Base-by-base conservation (phyloP, 2,329 filamentous ascomycete species). In the Phialemonium atrogriseum region DNA sequence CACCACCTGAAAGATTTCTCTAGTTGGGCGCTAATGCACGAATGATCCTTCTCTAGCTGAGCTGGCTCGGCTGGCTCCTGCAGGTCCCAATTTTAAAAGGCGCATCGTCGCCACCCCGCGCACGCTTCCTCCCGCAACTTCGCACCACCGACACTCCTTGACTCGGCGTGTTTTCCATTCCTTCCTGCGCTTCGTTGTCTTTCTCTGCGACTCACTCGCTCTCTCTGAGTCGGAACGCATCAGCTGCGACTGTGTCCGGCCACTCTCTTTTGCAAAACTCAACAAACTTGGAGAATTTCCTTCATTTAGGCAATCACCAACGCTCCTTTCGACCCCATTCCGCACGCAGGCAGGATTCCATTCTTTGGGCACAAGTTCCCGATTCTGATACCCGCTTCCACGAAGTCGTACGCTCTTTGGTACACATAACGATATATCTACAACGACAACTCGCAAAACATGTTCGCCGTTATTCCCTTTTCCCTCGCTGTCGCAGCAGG, bases 401-500 rank as follows among this genome's bases (percentile, higher is more conserved):
- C 27, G 23, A n/a, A n/a, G n/a, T n/a, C n/a, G n/a, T n/a, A n/a
- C n/a, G n/a, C n/a, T n/a, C n/a, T n/a, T n/a, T n/a, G n/a, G n/a
- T n/a, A n/a, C n/a, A n/a, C n/a, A n/a, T n/a, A n/a, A n/a, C n/a
- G n/a, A n/a, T n/a, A n/a, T n/a, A n/a, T n/a, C n/a, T n/a, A n/a
- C n/a, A n/a, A n/a, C n/a, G n/a, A n/a, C n/a, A 12, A 27, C 17
- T 10, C 15, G 16, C 16, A 15, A 24, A 24, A 20, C 24, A 8
- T 16, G 12, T 26, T 15, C 17, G 8, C 27, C 21, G 19, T 27
- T 16, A 7, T 24, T 3, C 6, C 22, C n/a, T 13, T 34, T 11
- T n/a, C 24, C 24, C 28, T 35, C 26, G 33, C 21, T 26, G n/a
- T 32, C 26, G 28, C 34, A 1, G 30, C 35, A n/a, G 20, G 24